Evolutionary conservation across 2,329 filamentous ascomycete genomes (phyloP), one percentile per base, ranked within the genome.

Genomic region (Penicillium concentricum): DNA sequence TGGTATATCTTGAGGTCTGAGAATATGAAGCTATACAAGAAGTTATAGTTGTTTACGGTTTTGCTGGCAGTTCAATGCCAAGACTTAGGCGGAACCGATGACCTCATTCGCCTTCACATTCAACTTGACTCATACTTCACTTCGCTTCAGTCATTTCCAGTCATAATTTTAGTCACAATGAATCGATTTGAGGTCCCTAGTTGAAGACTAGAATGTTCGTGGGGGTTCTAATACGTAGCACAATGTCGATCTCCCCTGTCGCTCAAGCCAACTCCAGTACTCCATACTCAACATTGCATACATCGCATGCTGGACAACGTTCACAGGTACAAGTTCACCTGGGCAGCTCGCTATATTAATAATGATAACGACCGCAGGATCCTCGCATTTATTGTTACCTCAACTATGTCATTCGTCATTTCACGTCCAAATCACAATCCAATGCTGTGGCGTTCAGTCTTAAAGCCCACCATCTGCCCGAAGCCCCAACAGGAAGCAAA

Each of bases 41-140:
- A 39, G 47, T 35, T 45, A 45, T 44, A 51, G 26, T 28, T 54
- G 28, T 54, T 50, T 37, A 56, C 28, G 5, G 26, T 30, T 52
- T 45, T 56, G n/a, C 39, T 45, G 26, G 28, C 13, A 34, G 26
- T 18, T 10, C 3, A 44, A 18, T 22, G 54, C 54, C 54, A 56
- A 56, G 54, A 56, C 48, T 49, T n/a, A 30, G 26, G 44, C 35
- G 49, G 50, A 20, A 30, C 46, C 32, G 46, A 56, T 56, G 54
- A 56, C 46, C 35, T 52, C 54, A 56, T 57, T 47, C 15, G 44
- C 44, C 44, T 35, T 22, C 2, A 15, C n/a, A 38, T 38, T 12
- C 18, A 6, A 26, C 24, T 54, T 54, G 44, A 57, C 51, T 57
- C 55, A 52, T 5, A 28, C 28, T 9, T 5, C 13, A 32, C 41